A percentile compares a stretch with the other conserved stretches of the same genome.
Evolutionary conservation across 2,329 filamentous ascomycete species (phyloP).

Genomic region (Periconia digitata): DNA sequence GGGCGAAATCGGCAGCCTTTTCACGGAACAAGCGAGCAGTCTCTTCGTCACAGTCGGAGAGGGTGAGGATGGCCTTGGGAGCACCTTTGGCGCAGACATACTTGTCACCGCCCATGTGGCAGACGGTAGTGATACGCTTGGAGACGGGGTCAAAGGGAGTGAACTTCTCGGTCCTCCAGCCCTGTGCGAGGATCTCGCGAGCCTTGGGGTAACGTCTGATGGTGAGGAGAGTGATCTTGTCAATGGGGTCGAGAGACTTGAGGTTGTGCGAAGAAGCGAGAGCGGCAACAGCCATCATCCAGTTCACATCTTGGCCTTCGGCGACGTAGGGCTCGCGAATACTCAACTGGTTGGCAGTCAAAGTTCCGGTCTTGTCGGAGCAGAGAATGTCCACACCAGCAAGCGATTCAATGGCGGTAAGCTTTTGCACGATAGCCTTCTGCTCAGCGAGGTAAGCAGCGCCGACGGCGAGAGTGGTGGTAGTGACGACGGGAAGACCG

Average conservation of each 20-base stretch:
- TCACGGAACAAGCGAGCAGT: constrained; percentile 67
- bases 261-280: constrained; percentile 78
- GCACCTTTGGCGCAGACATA: constrained; percentile 78
- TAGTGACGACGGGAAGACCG: constrained; percentile 76
- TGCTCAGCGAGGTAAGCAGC: constrained; percentile 76
- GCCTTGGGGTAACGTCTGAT: constrained; percentile 77
- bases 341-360: constrained; percentile 73
- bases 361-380: constrained; percentile 80
- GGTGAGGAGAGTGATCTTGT: constrained; percentile 76
- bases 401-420: constrained; percentile 73
- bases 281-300: constrained; percentile 81
- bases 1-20: constrained; percentile 74
- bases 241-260: constrained; percentile 76
- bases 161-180: constrained; percentile 78
- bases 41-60: constrained; percentile 68
- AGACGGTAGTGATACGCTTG: constrained; percentile 74
- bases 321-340: constrained; percentile 77
- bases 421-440: constrained; percentile 78
- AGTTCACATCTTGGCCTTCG: constrained; percentile 77
- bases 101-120: constrained; percentile 67
- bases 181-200: constrained; percentile 71
- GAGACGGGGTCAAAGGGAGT: constrained; percentile 78
- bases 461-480: constrained; percentile 75
- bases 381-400: constrained; percentile 72
- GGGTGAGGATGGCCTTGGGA: constrained; percentile 71